Base-by-base conservation (phyloP, 1,284 basidiomycete genomes). In the Boletus mariae region DNA sequence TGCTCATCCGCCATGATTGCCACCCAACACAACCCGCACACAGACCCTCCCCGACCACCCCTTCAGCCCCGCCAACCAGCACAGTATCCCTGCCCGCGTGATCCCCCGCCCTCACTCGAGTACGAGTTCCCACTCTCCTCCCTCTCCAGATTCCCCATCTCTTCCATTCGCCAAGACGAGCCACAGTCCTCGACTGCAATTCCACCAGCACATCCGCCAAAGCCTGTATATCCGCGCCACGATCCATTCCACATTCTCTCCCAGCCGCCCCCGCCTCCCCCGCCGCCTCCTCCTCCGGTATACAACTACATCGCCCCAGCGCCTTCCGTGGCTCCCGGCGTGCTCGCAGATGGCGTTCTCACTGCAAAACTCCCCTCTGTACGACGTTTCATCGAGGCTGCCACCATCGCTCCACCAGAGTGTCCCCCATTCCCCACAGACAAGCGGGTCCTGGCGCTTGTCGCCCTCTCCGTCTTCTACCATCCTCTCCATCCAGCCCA, bases 171-270 rank as follows among this genome's bases (percentile, higher is more conserved):
- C 15, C 62, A 49, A 50, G 66, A 71, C 4, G 52, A 47, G 15
- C 67, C 68, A 2, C 60, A 53, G n/a, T 53, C 47, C 3, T 53
- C 56, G 25, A 61, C 53, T 4, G 62, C 64, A 31, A 34, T 23
- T 0, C 64, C 63, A 11, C 69, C 66, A 7, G 31, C 37, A 1
- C 51, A 56, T 23, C 66, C 66, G 20, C 69, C 67, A 3, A 46
- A 56, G 20, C 69, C 57, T 41, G 45, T 67, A 55, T 67, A 67
- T 53, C 66, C 66, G 1, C 66, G 66, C 28, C 62, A 68, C 57
- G 66, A 68, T 68, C 66, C 66, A 9, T 66, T 68, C 38, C 48
- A 54, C 54, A 59, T 68, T 28, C 69, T 71, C 61, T 59, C 67
- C n/a, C 64, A 58, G 54, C 42, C 55, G 0, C 52, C 66, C 28